Base-by-base conservation (phyloP, 2,329 filamentous ascomycete genomes). In the Zymoseptoria passerinii region DNA sequence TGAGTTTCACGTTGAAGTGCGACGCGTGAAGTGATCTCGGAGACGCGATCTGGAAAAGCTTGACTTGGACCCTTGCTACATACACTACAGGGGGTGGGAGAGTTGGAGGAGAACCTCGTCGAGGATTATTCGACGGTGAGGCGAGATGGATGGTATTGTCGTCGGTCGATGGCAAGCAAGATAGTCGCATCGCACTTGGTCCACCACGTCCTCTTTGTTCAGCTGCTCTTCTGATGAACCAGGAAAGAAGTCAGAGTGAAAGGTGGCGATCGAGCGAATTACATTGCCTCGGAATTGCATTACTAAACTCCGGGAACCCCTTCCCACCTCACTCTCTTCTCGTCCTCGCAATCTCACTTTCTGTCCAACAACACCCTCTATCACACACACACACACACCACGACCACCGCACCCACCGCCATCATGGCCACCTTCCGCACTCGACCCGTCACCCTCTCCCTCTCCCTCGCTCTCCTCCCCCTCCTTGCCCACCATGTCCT, bases 351-450 rank as follows among this genome's bases (percentile, higher is more conserved):
- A 13, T 27, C 16, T 52, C 27, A 27, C 28, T 29, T 23, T 10
- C 50, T 16, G 2, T 52, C 27, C 19, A 13, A 23, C n/a, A 5
- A 23, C n/a, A 5, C 13, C 23, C 50, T 52, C 50, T 44, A n/a
- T n/a, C n/a, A n/a, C n/a, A n/a, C n/a, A n/a, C n/a, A n/a, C n/a
- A n/a, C 35, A 7, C 35, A 44, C 3, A 44, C 35, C 35, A n/a
- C 35, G 13, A 44, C n/a, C 23, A 19, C 20, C 50, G 20, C 48
- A 16, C 4, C 50, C 8, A 28, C 7, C 23, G n/a, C 50, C 56
- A 50, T 54, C 8, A 68, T 67, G 65, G 65, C 63, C 27, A 66
- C 64, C 54, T 67, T 64, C 55, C 61, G 65, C 56, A 68, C 64
- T 4, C 62, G 65, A 58, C 62, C 63, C 50, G 53, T 59, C 16